phyloP scores from a whole-genome alignment of 257 asterid genomes.

The Lycium ferocissimum region DNA sequence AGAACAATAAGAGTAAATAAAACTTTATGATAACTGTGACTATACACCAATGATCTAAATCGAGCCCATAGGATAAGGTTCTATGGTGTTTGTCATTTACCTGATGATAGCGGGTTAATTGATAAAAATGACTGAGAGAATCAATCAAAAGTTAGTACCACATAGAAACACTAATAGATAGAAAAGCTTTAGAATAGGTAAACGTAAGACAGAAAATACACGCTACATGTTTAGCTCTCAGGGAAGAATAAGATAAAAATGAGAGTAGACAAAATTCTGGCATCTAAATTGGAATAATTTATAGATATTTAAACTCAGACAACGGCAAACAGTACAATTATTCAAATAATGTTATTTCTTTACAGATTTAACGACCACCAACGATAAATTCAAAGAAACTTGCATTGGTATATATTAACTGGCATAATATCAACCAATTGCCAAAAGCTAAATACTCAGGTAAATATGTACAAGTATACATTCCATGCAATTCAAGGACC shows the following conservation, averaged over 20 bases:
- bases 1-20: background rate
- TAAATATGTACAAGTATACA: conserved; percentile 36
- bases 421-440: background rate
- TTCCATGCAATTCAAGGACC: conserved; percentile 20
- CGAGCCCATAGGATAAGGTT: background rate
- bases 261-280: background rate
- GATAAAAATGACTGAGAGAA: background rate
- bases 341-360: background rate
- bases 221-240: background rate
- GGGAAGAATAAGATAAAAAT: background rate
- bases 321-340: background rate
- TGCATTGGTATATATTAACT: background rate
- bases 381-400: background rate
- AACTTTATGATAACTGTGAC: background rate
- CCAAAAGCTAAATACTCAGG: background rate
- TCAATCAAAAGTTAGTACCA: background rate
- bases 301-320: background rate
- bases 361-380: background rate
- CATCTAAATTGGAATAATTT: background rate
- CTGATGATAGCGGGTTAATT: background rate
- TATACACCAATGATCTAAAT: background rate
- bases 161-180: background rate
- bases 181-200: background rate
- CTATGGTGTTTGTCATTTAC: background rate
- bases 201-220: background rate